These are phyloP conservation scores for Elymus sibiricus DNA, from an alignment of 176 grass and related monocot genomes.

Conservation along the genomic window DNA sequence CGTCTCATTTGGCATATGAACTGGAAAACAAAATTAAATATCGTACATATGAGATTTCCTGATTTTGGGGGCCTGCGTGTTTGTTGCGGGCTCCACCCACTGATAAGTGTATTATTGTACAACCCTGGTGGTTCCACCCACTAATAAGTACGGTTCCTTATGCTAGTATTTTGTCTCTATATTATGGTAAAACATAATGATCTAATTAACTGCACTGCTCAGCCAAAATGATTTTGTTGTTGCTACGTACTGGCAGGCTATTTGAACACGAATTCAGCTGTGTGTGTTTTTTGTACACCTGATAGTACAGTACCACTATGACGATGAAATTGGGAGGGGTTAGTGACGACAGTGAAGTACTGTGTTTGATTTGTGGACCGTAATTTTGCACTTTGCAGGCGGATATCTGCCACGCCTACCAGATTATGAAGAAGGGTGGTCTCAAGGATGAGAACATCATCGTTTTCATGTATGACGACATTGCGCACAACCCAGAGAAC, in stretches of 20 bases:
- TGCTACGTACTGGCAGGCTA: not conserved
- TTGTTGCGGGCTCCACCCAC: not conserved
- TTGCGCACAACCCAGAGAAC: constrained; percentile 71
- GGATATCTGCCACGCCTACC: constrained; percentile 95
- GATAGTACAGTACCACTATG: not conserved
- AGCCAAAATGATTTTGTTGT: not conserved
- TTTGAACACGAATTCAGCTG: not conserved
- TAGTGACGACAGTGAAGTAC: not conserved
- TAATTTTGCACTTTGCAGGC: constrained; percentile 44
- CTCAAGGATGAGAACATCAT: constrained; percentile 95
- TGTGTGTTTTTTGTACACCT: not conserved
- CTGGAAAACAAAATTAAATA: not conserved
- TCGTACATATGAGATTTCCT: not conserved
- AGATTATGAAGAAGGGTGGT: constrained; percentile 96
- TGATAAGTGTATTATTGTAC: not conserved
- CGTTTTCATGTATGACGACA: constrained; percentile 98
- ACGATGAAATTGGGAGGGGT: not conserved
- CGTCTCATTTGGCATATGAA: not conserved
- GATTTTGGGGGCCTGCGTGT: not conserved
- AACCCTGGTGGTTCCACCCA: not conserved
- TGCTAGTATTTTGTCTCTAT: not conserved
- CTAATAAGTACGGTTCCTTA: not conserved
- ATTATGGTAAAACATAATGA: not conserved
- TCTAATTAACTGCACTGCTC: constrained; percentile 6
- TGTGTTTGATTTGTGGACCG: not conserved